Evolutionary conservation across 2,329 filamentous ascomycete species (phyloP).

Genomic region (Mollisiaceae sp.): DNA sequence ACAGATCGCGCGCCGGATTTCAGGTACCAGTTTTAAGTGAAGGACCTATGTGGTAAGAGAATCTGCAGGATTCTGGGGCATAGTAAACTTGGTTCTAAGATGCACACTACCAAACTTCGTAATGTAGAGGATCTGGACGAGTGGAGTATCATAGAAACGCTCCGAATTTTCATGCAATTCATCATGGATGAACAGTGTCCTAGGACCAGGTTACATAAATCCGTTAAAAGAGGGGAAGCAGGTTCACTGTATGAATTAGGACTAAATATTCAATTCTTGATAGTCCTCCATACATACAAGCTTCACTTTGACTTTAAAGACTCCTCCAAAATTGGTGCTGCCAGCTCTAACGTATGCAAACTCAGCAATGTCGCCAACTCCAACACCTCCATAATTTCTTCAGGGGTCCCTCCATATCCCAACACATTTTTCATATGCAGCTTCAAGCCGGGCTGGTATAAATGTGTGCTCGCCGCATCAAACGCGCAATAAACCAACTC

Average conservation of each 20-base stretch:
- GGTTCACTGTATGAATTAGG: too few relatives aligned
- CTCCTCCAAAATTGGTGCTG: slow-evolving; percentile 16
- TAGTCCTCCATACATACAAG: neutral
- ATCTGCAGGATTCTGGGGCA: too few relatives aligned
- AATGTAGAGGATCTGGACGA: too few relatives aligned
- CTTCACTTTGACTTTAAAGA: neutral
- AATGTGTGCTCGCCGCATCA: slow-evolving; percentile 52
- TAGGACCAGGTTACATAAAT: too few relatives aligned
- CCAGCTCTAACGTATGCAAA: slow-evolving; percentile 19
- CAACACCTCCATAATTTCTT: slow-evolving; percentile 55
- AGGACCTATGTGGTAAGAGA: too few relatives aligned
- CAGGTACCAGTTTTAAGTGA: slow-evolving; percentile 16
- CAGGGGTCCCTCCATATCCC: slow-evolving; percentile 50
- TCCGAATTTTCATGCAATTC: too few relatives aligned
- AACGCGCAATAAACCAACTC: slow-evolving; percentile 56
- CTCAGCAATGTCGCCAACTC: slow-evolving; percentile 46
- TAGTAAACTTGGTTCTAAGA: too few relatives aligned
- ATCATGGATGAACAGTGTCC: too few relatives aligned
- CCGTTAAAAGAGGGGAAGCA: too few relatives aligned
- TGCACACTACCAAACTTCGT: too few relatives aligned
- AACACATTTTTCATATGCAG: slow-evolving; percentile 55
- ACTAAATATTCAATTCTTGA: too few relatives aligned
- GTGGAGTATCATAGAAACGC: too few relatives aligned
- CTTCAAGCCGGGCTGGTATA: slow-evolving; percentile 53
- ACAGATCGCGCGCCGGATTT: slow-evolving; percentile 19